These are phyloP conservation scores for Cenococcum geophilum DNA, from an alignment of 495 filamentous ascomycete species.

Conservation along the genomic window DNA sequence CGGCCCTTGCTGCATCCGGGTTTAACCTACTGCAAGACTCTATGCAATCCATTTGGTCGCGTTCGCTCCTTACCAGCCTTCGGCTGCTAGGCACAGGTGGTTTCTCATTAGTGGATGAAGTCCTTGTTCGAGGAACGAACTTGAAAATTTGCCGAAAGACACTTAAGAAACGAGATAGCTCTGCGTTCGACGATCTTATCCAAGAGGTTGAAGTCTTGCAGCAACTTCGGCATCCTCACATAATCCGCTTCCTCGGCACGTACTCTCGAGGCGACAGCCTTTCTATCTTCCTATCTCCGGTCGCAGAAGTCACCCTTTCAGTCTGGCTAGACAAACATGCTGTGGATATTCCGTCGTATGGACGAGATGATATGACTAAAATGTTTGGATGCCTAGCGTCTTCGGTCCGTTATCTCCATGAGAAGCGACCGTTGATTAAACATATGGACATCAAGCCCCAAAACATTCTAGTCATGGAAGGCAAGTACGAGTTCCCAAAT, in stretches of 20 bases:
- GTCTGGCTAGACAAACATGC: constrained; percentile 19
- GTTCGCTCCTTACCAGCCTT: constrained; percentile 18
- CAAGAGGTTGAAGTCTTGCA: constrained; percentile 28
- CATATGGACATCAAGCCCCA: constrained; percentile 33
- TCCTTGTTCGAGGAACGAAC: constrained; percentile 23
- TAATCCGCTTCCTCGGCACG: constrained; percentile 26
- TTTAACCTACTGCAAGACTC: too few species aligned
- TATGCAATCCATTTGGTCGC: too few species aligned
- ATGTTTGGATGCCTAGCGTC: constrained; percentile 29
- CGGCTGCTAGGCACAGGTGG: constrained; percentile 27
- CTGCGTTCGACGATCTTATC: constrained; percentile 18
- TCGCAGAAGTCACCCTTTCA: constrained; percentile 26
- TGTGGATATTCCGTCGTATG: constrained; percentile 2
- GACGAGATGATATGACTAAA: constrained; percentile 14
- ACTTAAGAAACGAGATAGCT: constrained; percentile 21
- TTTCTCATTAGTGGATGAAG: constrained; percentile 29
- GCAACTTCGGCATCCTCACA: constrained; percentile 31
- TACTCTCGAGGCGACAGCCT: constrained; percentile 28
- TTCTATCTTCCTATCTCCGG: constrained; percentile 28
- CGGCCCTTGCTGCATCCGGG: too few species aligned
- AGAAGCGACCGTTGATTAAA: constrained; percentile 23
- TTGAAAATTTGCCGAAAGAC: constrained; percentile 27
- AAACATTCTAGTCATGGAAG: constrained; percentile 30
- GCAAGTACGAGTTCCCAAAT: constrained; percentile 19
- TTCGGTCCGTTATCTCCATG: constrained; percentile 27